phyloP scores from a whole-genome alignment of 139 green algal genomes.

The Mesotaenium endlicherianum region DNA sequence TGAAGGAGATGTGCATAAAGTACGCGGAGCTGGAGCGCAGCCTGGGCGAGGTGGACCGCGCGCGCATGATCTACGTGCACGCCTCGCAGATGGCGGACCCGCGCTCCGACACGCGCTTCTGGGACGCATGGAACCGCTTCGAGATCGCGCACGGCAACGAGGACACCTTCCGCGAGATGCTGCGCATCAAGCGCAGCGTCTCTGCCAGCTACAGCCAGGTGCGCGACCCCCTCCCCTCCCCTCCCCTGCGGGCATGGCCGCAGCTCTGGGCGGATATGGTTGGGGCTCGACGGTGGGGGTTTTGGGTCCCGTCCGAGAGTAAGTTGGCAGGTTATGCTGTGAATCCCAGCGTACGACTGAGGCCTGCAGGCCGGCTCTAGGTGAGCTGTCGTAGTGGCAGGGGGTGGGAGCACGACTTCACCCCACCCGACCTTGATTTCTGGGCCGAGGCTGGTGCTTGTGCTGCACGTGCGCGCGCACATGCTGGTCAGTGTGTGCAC shows the following conservation, averaged over 20 bases:
- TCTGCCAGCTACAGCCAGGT: conserved; percentile 66
- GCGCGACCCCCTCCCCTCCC: background rate
- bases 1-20: conserved; percentile 73
- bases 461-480: too few species aligned
- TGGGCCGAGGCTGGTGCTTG: too few species aligned
- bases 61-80: conserved; percentile 87
- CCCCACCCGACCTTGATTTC: too few species aligned
- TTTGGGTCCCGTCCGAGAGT: background rate
- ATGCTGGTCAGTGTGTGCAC: too few species aligned
- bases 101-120: conserved; percentile 70
- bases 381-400: too few species aligned
- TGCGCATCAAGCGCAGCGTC: conserved; percentile 90
- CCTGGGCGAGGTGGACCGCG: conserved; percentile 94
- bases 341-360: background rate
- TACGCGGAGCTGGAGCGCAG: conserved; percentile 84
- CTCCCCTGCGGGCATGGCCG: too few species aligned
- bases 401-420: too few species aligned
- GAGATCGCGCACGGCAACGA: conserved; percentile 58
- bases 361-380: too few species aligned
- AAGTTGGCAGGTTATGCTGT: background rate
- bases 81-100: conserved; percentile 64
- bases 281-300: background rate
- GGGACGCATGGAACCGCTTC: conserved; percentile 91
- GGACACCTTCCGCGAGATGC: conserved; percentile 97
- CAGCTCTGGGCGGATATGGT: too few species aligned